Evolutionary conservation across 2,329 filamentous ascomycete species (phyloP).

Genomic region (Monosporascus sp.): DNA sequence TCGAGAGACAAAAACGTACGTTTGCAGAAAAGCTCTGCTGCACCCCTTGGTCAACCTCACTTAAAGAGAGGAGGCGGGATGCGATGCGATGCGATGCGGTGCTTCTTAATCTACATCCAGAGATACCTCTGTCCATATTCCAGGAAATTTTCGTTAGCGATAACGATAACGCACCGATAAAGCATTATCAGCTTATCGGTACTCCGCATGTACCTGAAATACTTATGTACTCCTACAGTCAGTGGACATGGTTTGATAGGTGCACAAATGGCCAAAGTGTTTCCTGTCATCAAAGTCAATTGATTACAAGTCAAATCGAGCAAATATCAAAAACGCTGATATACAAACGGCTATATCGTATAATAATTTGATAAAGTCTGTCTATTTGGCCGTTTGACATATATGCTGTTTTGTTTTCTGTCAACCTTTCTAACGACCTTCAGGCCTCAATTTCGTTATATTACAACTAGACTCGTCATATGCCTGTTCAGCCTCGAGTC

Average conservation of each 20-base stretch:
- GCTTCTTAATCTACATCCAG: too few species aligned
- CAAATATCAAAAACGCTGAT: too few species aligned
- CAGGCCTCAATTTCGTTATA: too few species aligned
- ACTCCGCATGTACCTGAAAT: background rate
- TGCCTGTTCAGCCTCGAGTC: background rate
- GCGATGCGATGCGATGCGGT: background rate
- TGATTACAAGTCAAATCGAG: background rate
- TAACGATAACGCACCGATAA: slow-evolving; percentile 17
- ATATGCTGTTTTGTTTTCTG: too few species aligned
- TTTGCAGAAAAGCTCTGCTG: background rate
- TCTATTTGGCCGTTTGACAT: too few species aligned
- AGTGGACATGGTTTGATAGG: too few species aligned
- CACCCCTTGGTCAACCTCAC: background rate
- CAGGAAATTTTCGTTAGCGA: slow-evolving; percentile 17
- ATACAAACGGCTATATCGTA: too few species aligned
- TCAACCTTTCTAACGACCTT: too few species aligned
- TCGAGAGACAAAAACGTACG: slow-evolving; percentile 12
- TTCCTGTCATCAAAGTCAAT: too few species aligned
- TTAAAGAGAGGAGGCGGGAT: slow-evolving; percentile 8
- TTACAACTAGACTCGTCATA: background rate
- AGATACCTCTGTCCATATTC: too few species aligned
- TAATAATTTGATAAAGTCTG: too few species aligned
- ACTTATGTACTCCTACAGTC: slow-evolving; percentile 1
- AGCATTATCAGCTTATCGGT: background rate
- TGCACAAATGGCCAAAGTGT: too few species aligned